phyloP scores from a whole-genome alignment of 116 monocot species.

The Thalassia testudinum region DNA sequence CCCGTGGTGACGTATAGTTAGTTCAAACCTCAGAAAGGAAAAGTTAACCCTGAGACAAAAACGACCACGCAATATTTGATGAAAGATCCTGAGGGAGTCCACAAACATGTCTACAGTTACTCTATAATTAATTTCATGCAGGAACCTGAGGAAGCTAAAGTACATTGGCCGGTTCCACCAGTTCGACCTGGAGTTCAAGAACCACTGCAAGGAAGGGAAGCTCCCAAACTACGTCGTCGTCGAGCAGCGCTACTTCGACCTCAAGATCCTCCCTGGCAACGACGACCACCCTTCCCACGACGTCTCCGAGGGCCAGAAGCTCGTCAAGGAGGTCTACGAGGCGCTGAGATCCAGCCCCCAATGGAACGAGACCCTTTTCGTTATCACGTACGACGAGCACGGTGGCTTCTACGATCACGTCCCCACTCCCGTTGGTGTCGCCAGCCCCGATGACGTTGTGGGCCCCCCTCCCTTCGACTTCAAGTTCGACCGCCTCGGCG shows the following conservation, averaged over 20 bases:
- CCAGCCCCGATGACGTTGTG: conserved; percentile 66
- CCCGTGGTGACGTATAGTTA: no score
- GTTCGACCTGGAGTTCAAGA: conserved; percentile 64
- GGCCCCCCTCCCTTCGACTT: conserved; percentile 65
- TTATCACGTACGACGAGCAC: conserved; percentile 87
- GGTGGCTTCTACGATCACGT: conserved; percentile 96
- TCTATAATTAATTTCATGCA: conserved; percentile 12
- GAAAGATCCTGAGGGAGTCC: no score
- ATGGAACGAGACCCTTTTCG: conserved; percentile 75
- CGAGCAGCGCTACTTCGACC: conserved; percentile 89
- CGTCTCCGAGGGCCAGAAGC: conserved; percentile 70
- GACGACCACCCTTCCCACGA: conserved; percentile 96
- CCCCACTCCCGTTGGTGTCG: conserved; percentile 52
- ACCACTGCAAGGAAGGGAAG: conserved; percentile 77
- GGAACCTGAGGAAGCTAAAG: conserved; percentile 66
- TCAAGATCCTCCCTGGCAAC: conserved; percentile 59
- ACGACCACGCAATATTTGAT: no score
- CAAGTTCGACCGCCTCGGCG: conserved; percentile 73
- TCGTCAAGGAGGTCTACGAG: conserved; percentile 90
- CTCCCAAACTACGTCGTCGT: conserved; percentile 89
- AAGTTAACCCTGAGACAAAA: no score
- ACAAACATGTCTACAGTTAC: no score
- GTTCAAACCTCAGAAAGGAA: no score
- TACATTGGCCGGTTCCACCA: conserved; percentile 52
- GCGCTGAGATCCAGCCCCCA: conserved; percentile 75